A percentile compares a stretch with the other conserved stretches of the same genome.
phyloP scores from a whole-genome alignment of 2,329 filamentous ascomycete species.

The Aschersonia sp. region DNA sequence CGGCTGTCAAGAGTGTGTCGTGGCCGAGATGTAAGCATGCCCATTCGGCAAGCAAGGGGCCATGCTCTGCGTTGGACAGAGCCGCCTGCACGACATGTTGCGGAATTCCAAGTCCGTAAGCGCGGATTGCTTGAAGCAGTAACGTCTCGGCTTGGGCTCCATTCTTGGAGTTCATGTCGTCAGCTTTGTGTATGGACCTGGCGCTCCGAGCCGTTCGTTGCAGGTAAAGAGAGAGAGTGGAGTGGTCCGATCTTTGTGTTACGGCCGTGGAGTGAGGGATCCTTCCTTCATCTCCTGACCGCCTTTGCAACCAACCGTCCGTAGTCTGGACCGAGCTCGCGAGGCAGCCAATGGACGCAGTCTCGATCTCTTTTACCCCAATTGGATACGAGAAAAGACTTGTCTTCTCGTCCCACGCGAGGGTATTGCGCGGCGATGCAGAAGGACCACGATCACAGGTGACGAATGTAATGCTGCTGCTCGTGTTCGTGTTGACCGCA shows the following conservation, averaged over 20 bases:
- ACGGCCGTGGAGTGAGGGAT: not conserved
- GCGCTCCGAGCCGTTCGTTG: not conserved
- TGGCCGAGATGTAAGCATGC: conserved; percentile 28
- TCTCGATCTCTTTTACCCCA: not conserved
- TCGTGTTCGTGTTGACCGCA: no score
- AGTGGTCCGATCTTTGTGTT: not conserved
- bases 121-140: conserved; percentile 16
- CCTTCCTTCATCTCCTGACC: not conserved
- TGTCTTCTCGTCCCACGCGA: no score
- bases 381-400: no score
- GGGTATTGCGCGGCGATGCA: no score
- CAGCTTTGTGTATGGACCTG: conserved; percentile 1
- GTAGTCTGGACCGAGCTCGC: not conserved
- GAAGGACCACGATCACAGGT: no score
- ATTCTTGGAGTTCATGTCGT: conserved; percentile 13
- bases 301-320: not conserved
- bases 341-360: not conserved
- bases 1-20: conserved; percentile 37
- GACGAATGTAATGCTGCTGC: no score
- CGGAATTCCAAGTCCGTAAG: conserved; percentile 15
- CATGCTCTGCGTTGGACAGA: conserved; percentile 19
- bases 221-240: not conserved
- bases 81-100: conserved; percentile 23
- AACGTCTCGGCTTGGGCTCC: conserved; percentile 17
- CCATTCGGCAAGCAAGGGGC: conserved; percentile 30